Percentiles rank a stretch among this genome's conserved stretches.
phyloP scores from a whole-genome alignment of 2,329 filamentous ascomycete genomes.

The Paecilomyces dactylethromorphus region DNA sequence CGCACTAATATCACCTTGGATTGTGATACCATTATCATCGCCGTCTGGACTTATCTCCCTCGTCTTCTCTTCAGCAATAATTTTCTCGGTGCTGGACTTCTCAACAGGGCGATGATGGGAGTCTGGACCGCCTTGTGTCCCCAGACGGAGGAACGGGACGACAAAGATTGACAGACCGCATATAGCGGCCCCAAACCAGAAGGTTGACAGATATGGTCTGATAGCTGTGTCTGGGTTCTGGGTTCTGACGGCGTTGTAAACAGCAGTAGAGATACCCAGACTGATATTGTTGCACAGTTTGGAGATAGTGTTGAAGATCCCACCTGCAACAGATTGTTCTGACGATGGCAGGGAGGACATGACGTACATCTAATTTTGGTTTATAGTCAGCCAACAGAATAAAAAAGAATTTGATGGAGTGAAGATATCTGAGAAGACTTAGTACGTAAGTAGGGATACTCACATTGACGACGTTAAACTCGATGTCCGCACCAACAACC shows the following conservation, averaged over 20 bases:
- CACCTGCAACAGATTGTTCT: conserved; percentile 61
- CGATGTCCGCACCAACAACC: conserved; percentile 61
- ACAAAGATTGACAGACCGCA: conserved; percentile 19
- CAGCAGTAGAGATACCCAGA: conserved; percentile 56
- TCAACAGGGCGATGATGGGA: not conserved
- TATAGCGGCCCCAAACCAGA: conserved; percentile 21
- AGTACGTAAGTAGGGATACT: conserved; percentile 15
- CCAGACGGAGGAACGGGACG: conserved; percentile 23
- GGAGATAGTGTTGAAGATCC: conserved; percentile 62
- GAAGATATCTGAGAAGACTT: not conserved
- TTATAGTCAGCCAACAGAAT: conserved; percentile 4
- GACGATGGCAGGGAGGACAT: conserved; percentile 56
- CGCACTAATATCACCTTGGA: not conserved
- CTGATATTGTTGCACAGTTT: conserved; percentile 55
- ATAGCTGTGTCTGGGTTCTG: conserved; percentile 13
- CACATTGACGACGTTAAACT: conserved; percentile 65
- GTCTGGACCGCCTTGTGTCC: conserved; percentile 17
- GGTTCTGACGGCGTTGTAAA: conserved; percentile 16
- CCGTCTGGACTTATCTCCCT: not conserved
- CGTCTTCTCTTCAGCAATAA: not conserved
- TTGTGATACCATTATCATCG: not conserved
- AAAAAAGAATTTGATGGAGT: not conserved
- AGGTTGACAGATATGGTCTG: conserved; percentile 20
- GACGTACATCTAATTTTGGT: conserved; percentile 54
- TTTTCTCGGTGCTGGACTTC: not conserved